Base-by-base conservation (phyloP, 352 stramenopile species). In the Sclerospora graminicola region DNA sequence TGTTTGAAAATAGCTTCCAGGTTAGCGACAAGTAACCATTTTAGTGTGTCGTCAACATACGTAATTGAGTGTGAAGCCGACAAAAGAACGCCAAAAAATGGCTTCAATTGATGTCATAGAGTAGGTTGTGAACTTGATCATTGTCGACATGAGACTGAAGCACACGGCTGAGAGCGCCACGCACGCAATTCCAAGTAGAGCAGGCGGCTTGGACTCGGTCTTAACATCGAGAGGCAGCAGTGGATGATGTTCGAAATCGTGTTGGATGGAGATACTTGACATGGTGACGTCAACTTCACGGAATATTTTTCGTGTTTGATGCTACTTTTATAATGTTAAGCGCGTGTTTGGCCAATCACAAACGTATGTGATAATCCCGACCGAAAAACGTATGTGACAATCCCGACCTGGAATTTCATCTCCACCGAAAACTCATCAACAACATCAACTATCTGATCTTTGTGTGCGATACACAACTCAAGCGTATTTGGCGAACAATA, bases 111-210 rank as follows among this genome's bases (percentile, higher is more conserved):
- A 81, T n/a, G 73, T 77, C 71, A 88, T 84, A 26, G 51, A 68
- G 60, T 64, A 82, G 32, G 69, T 84, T 29, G 71, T 71, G 45
- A 72, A 84, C 69, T 90, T 90, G 60, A 87, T 38, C 36, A 87
- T 60, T 11, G 70, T 86, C 11, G 79, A 88, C 74, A 88, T 88
- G 63, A 86, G 56, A 41, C 70, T 85, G 53, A 90, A 90, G 56
- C 73, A 87, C 30, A 90, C 64, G 19, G 78, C 75, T 23, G 78
- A 90, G 20, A 69, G 45, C 9, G 78, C 78, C 14, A 90, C 74
- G 44, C 60, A 82, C 39, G 63, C 56, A 21, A 90, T 74, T 31
- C 75, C 78, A 8, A 80, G 41, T 15, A 87, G 51, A 26, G 58
- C 57, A 53, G 84, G 75, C 15, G 69, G 71, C 23, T 57, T 60